Evolutionary conservation across 1,139 yeast genomes (phyloP), one percentile per base, ranked within the genome.

Genomic region (Neolecta irregularis): DNA sequence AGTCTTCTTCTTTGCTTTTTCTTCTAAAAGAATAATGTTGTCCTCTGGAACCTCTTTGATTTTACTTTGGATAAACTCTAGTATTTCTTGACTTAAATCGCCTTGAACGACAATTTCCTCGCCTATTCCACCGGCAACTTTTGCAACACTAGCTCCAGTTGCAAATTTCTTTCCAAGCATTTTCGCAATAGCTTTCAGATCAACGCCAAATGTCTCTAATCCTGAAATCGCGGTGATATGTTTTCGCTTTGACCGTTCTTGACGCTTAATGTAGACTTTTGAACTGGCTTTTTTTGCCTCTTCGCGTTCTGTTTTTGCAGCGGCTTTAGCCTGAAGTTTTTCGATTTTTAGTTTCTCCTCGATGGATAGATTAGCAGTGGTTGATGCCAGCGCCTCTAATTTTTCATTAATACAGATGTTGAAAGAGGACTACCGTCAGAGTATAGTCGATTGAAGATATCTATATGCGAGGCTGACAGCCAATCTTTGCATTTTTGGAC

Each of bases 61-160:
- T n/a, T n/a, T n/a, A n/a, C n/a, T n/a, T n/a, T n/a, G n/a, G n/a
- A 85, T 69, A 50, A 77, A 79, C 11, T 62, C 77, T 51, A 77
- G 91, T 17, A 88, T 92, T 50, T 78, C 93, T 47, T 83, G 94
- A 44, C 85, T 77, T 32, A 85, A 91, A 56, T 88, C 98, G 48
- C 98, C 98, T 60, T 85, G 96, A 40, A 85, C 77, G 43, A 81
- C 69, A 39, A 85, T 72, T n/a, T n/a, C n/a, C 52, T 85, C 96
- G 45, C 85, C 95, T 53, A 77, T 78, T 57, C 85, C 85, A 47
- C 85, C 96, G 7, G 75, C 88, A 44, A 75, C 77, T 59, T 85
- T 85, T 6, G 85, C 74, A n/a, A 85, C 94, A 30, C 91, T 73
- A 18, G 95, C 91, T 33, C 98, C 98, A 3, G 96, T 85, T 16